A percentile compares a stretch with the other conserved stretches of the same genome.
Evolutionary conservation across 805 yeast species (phyloP).

Genomic region (Yamadazyma kitorensis): DNA sequence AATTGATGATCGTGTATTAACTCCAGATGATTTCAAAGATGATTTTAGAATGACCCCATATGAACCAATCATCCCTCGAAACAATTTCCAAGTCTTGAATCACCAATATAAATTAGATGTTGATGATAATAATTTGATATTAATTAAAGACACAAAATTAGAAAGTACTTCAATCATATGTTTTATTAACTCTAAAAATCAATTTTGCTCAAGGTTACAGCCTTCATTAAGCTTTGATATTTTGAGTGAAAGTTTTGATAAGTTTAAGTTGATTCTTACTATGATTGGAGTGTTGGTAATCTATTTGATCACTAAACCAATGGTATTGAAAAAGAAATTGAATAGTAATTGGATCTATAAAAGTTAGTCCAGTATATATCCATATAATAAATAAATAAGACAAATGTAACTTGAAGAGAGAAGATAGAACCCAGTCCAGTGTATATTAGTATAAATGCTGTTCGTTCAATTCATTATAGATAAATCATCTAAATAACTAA

Average conservation of each 20-base stretch:
- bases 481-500: slow-evolving; percentile 10
- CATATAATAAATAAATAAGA: neutral
- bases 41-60: slow-evolving; percentile 65
- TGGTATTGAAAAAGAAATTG: slow-evolving; percentile 53
- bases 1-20: slow-evolving; percentile 52
- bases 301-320: slow-evolving; percentile 52
- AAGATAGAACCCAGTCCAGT: no score
- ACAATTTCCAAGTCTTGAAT: slow-evolving; percentile 29
- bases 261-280: slow-evolving; percentile 58
- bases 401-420: neutral
- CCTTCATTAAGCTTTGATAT: slow-evolving; percentile 86
- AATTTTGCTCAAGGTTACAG: slow-evolving; percentile 71
- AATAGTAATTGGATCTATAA: slow-evolving; percentile 49
- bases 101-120: slow-evolving; percentile 33
- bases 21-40: slow-evolving; percentile 46
- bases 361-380: neutral
- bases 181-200: slow-evolving; percentile 54
- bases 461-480: no score
- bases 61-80: slow-evolving; percentile 56
- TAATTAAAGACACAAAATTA: slow-evolving; percentile 52
- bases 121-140: slow-evolving; percentile 18
- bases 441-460: no score
- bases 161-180: slow-evolving; percentile 82
- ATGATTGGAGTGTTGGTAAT: slow-evolving; percentile 48
- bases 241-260: slow-evolving; percentile 66